These are phyloP conservation scores for Funneliformis geosporum DNA, from an alignment of 192 early-diverging fungal genomes.

Conservation along the genomic window DNA sequence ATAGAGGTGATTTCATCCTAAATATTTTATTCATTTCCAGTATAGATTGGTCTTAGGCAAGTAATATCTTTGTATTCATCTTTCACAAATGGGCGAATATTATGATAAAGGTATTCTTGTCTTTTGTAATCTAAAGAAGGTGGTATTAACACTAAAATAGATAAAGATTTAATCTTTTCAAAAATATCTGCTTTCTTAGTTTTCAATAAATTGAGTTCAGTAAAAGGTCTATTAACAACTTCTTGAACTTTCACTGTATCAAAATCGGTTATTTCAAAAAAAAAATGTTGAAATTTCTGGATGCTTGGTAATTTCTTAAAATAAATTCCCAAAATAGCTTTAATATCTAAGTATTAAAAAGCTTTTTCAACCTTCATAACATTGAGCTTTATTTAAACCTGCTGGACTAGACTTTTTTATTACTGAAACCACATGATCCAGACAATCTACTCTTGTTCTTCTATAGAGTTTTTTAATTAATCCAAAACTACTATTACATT, in stretches of 20 bases:
- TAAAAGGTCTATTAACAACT: conserved; percentile 5
- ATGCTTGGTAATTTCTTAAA: not conserved
- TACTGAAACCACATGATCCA: not conserved
- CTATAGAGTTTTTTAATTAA: too few relatives aligned
- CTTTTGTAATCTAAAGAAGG: too few relatives aligned
- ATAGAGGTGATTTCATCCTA: too few relatives aligned
- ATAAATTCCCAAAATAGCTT: not conserved
- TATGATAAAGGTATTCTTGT: too few relatives aligned
- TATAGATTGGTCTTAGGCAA: too few relatives aligned
- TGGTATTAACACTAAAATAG: too few relatives aligned
- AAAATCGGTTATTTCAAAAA: not conserved
- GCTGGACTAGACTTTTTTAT: not conserved
- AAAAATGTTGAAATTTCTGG: not conserved
- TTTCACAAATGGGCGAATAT: too few relatives aligned
- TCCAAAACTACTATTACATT: too few relatives aligned
- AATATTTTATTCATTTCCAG: too few relatives aligned
- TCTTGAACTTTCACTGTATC: conserved; percentile 17
- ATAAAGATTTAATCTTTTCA: conserved; percentile 4
- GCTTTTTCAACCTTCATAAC: conserved; percentile 27
- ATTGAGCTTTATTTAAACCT: conserved; percentile 14
- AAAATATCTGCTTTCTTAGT: not conserved
- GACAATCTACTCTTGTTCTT: not conserved
- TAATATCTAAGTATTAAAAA: not conserved
- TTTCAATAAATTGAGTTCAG: too few relatives aligned
- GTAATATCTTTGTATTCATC: too few relatives aligned